Base-by-base conservation (phyloP, 2,329 filamentous ascomycete species). In the Scytalidium sp. region DNA sequence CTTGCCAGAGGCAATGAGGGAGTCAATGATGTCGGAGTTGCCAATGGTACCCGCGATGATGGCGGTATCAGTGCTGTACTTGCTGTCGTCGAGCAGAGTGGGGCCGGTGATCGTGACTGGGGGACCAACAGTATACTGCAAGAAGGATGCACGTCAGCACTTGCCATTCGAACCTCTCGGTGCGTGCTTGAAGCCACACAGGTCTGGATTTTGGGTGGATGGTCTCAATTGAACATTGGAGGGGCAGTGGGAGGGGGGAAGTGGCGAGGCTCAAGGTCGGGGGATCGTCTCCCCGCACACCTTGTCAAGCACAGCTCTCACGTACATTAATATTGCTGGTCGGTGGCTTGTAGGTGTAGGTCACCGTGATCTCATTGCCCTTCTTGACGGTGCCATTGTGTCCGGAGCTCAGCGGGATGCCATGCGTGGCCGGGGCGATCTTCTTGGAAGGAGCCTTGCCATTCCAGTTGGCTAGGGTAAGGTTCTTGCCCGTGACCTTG, bases 21-120 rank as follows among this genome's bases (percentile, higher is more conserved):
- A 63, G 58, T 85, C 80, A 47, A 90, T 82, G 29, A 85, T 60
- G 10, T 73, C 69, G 0, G 84, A 88, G 55, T 81, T 79, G 4
- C 82, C 84, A 43, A 90, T 73, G 1, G 85, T 89, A 3, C 86
- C 86, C 7, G 78, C 82, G 46, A 90, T 86, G 54, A 90, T 81
- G 15, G 82, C 77, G 15, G 32, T 36, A 15, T 6, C 11, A 0
- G 75, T 78, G 13, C 73, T 74, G n/a, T 64, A 60, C 1, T 70
- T 43, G 15, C 51, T 39, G 20, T 50, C 50, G 20, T 72, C 64
- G 5, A 54, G 36, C 19, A 48, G 70, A 3, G 62, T 60, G 21
- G 76, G 77, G 0, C 76, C 78, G 10, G 65, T 60, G 60, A 76
- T 75, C 54, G 67, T 64, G 49, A 70, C 59, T 8, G 68, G 66